A percentile compares a stretch with the other conserved stretches of the same genome.
phyloP scores from a whole-genome alignment of 352 stramenopile species.

The Globisporangium acanthophoron region DNA sequence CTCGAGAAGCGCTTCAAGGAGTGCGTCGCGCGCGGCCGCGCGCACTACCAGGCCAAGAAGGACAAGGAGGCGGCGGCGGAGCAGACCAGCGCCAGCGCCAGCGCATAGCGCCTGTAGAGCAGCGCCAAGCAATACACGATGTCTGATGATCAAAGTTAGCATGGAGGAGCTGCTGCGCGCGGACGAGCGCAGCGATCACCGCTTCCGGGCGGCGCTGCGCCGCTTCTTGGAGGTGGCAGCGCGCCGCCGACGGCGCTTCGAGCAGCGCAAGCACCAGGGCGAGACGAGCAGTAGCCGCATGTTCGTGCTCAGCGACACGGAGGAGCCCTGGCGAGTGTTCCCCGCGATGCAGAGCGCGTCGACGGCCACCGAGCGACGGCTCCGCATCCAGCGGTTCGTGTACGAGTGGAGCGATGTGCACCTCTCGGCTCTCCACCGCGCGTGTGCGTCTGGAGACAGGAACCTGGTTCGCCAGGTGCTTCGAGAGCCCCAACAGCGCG shows the following conservation, averaged over 20 bases:
- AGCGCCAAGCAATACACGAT: not conserved
- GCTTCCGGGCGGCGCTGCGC: not conserved
- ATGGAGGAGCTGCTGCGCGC: not conserved
- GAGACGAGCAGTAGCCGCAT: constrained; percentile 6
- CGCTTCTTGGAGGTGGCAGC: not conserved
- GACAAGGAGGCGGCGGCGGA: constrained; percentile 7
- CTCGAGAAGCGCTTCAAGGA: constrained; percentile 82
- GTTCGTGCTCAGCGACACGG: constrained; percentile 21
- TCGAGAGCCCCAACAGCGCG: too few species aligned
- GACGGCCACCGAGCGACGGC: constrained; percentile 10
- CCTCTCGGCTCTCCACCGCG: constrained; percentile 32
- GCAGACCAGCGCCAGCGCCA: not conserved
- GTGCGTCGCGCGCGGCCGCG: constrained; percentile 65
- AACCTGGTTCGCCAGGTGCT: constrained; percentile 16
- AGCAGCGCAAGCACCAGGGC: not conserved
- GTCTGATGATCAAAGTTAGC: not conserved
- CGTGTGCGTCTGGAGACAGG: constrained; percentile 22
- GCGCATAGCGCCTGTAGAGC: constrained; percentile 5
- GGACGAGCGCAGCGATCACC: not conserved
- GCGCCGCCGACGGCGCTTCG: constrained; percentile 3
- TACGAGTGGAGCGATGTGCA: constrained; percentile 27
- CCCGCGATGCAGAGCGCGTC: not conserved
- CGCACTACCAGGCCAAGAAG: constrained; percentile 53
- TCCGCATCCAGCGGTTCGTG: constrained; percentile 16
- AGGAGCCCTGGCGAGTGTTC: constrained; percentile 42